Evolutionary conservation across 2,329 filamentous ascomycete genomes (phyloP).

Genomic region (Stagonosporopsis cucurbitacearum): DNA sequence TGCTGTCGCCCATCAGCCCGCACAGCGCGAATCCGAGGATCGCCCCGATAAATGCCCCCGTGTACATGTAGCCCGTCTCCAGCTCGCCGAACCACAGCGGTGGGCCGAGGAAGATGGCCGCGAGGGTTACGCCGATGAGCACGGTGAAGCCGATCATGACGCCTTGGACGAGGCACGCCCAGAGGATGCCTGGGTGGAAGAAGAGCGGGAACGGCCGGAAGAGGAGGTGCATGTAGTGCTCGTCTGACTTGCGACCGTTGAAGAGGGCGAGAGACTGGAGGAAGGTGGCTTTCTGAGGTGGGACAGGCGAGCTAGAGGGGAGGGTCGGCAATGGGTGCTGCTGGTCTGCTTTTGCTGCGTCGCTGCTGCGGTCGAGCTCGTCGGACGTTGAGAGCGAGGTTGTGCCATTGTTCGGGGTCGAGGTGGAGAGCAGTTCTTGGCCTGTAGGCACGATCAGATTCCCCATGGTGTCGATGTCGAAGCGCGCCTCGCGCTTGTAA

Average conservation of each 20-base stretch:
- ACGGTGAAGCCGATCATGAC: conserved; percentile 95
- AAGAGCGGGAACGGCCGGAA: conserved; percentile 82
- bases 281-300: conserved; percentile 62
- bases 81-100: conserved; percentile 86
- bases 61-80: conserved; percentile 79
- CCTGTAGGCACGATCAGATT: conserved; percentile 27
- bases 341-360: not conserved
- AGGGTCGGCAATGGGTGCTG: not conserved
- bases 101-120: conserved; percentile 79
- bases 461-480: conserved; percentile 71
- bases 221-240: conserved; percentile 70
- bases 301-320: conserved; percentile 35
- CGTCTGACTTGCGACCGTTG: conserved; percentile 81
- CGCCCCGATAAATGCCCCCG: conserved; percentile 83
- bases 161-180: conserved; percentile 83
- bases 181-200: conserved; percentile 83
- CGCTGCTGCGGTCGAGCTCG: conserved; percentile 7
- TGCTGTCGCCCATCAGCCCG: conserved; percentile 75
- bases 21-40: conserved; percentile 78
- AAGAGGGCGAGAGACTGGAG: conserved; percentile 70
- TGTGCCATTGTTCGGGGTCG: not conserved
- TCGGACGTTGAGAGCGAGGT: not conserved
- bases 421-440: not conserved
- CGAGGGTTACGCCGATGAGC: conserved; percentile 83
- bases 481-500: conserved; percentile 68